Conservation (phyloP, 2,329 filamentous ascomycete species). For the Cryphonectria carpinicola region DNA sequence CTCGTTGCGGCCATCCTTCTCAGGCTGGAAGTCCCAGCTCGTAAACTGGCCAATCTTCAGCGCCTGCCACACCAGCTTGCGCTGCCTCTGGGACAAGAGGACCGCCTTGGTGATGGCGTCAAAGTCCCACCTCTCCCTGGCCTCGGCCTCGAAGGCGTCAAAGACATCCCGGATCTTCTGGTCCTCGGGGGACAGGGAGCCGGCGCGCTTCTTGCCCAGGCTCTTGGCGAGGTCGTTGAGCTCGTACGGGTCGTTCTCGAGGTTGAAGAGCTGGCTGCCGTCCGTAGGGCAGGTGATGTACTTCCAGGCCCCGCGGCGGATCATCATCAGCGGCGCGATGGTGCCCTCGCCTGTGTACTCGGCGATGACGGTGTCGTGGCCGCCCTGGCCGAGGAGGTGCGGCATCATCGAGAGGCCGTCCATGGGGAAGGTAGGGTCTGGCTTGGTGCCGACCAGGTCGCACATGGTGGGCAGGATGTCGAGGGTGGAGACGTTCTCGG, state of each 20-base stretch:
- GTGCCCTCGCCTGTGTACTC: slow-evolving; percentile 97
- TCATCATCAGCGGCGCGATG: slow-evolving; percentile 90
- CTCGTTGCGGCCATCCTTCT: slow-evolving; percentile 69
- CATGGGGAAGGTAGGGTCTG: slow-evolving; percentile 75
- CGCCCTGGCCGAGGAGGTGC: slow-evolving; percentile 69
- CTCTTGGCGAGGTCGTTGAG: slow-evolving; percentile 70
- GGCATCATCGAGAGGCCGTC: slow-evolving; percentile 82
- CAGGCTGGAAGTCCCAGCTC: slow-evolving; percentile 84
- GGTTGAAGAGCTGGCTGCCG: slow-evolving; percentile 81
- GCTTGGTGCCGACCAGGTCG: slow-evolving; percentile 75
- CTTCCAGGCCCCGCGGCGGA: slow-evolving; percentile 86
- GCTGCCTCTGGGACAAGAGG: slow-evolving; percentile 75
- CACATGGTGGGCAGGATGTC: slow-evolving; percentile 89
- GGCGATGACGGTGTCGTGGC: slow-evolving; percentile 85
- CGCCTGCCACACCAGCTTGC: slow-evolving; percentile 78
- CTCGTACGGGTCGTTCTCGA: slow-evolving; percentile 75
- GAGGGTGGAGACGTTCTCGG: slow-evolving; percentile 85
- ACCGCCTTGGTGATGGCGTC: slow-evolving; percentile 75
- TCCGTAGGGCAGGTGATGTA: slow-evolving; percentile 86
- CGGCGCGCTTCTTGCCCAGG: slow-evolving; percentile 40
- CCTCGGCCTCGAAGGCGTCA: slow-evolving; percentile 73
- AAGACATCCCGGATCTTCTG: slow-evolving; percentile 55
- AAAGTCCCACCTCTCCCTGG: slow-evolving; percentile 79
- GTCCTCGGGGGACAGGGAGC: slow-evolving; percentile 46
- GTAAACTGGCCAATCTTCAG: slow-evolving; percentile 76